Evolutionary conservation across 73 alveolate species (phyloP), one percentile per base, ranked within the genome.

Genomic region (Loxodes magnus): DNA sequence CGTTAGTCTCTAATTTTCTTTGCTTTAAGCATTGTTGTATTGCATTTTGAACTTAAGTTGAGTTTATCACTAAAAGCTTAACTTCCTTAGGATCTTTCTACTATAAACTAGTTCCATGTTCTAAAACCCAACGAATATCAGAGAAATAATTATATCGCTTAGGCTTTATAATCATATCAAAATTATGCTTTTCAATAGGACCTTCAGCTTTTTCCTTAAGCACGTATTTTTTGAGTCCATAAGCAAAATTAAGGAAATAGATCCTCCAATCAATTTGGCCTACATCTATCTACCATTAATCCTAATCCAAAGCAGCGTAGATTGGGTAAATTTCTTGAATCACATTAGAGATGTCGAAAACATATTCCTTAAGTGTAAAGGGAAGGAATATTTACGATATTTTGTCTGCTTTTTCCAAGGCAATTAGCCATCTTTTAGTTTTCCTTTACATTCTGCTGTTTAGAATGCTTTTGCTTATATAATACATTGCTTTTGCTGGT

Each of bases 151-250:
- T 39, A 21, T 43, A 48, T 67, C 58, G n/a, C 19, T 39, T 34
- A 16, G 43, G 35, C 19, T 69, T 10, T 35, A 50, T 56, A 23
- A 60, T 33, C 15, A 56, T 46, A 9, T 77, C 61, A 22, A 84
- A 70, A 59, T 68, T 79, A 19, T 57, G 54, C 33, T 58, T 48
- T 36, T 69, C 74, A 12, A 57, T 68, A 37, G 88, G 88, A 25
- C 44, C 57, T 27, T 60, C 73, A 24, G 73, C 70, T 28, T 82
- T 67, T 44, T 86, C 94, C 46, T 86, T 86, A 5, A 86, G 68
- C 27, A 86, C 62, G 56, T 51, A 86, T 52, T 68, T 70, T 42
- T 72, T 50, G 44, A 86, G 74, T 21, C 97, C 97, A 74, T 72
- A 86, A 33, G 79, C 68, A 52, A 51, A 76, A 28, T 53, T 70